A percentile compares a stretch with the other conserved stretches of the same genome.
Conservation (phyloP, 495 filamentous ascomycete genomes). For the Tetracladium marchalianum region DNA sequence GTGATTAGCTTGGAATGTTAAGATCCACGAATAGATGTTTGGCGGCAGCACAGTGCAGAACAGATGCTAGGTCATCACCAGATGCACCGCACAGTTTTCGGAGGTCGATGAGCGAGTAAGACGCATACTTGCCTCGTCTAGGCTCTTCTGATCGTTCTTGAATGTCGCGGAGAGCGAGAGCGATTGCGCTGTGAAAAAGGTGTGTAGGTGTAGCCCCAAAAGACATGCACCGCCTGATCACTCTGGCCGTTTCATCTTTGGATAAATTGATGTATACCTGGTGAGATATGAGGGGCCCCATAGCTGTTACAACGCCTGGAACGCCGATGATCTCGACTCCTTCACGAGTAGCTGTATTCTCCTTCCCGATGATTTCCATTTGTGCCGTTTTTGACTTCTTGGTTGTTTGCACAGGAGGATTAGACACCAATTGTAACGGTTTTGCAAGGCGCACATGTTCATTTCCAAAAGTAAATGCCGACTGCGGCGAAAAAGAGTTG, state of each 20-base stretch:
- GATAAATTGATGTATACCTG: background rate
- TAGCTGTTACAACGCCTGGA: background rate
- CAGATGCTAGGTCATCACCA: no score
- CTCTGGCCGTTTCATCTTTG: background rate
- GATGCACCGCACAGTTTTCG: no score
- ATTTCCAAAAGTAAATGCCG: no score
- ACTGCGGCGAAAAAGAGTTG: no score
- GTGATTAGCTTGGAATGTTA: background rate
- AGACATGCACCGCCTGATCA: constrained; percentile 11
- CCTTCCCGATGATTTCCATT: background rate
- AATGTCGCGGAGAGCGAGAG: constrained; percentile 19
- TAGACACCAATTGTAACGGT: no score
- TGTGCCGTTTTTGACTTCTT: no score
- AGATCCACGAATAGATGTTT: background rate
- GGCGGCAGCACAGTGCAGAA: constrained; percentile 24
- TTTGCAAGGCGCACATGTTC: no score
- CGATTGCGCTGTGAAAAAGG: constrained; percentile 24
- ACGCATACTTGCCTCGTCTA: constrained; percentile 19
- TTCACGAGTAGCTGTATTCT: background rate
- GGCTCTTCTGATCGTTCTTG: constrained; percentile 9
- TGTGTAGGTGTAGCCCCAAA: constrained; percentile 24
- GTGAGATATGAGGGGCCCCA: background rate
- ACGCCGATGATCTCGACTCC: background rate
- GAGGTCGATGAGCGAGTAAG: constrained; percentile 25
- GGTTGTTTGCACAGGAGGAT: no score